Base-by-base conservation (phyloP, 371 early-diverging fungal species). In the Phascolomyces articulosus region DNA sequence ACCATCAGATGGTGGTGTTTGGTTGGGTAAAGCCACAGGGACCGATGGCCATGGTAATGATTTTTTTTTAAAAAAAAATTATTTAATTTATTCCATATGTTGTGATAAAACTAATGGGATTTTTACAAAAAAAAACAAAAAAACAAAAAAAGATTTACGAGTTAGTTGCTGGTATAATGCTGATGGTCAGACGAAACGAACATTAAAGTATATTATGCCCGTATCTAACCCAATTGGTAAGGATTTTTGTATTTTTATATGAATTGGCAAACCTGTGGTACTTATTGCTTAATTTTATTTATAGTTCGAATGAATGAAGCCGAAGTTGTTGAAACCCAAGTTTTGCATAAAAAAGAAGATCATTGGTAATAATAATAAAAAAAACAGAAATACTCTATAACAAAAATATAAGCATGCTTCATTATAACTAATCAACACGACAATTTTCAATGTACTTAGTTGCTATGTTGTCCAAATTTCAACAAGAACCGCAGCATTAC, bases 321-420 rank as follows among this genome's bases (percentile, higher is more conserved):
- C 15, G 87, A 87, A 51, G 86, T 84, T 24, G 77, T 81, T 6
- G 87, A 87, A 38, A 83, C 79, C 1, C 86, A 86, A 59, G 63
- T 70, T 8, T 66, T 85, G 24, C 71, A 82, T 24, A 80, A 78
- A 47, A 78, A 85, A 58, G 83, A 86, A n/a, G 85, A 85, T 4
- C 73, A 86, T 31, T n/a, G 85, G 76, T 83, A 69, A 66, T 44
- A 0, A 73, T 60, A 4, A 27, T 49, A n/a, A n/a, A 69, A 56
- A 9, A 34, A 31, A 31, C 10, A 31, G 10, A 31, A 34, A 9
- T 34, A 34, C 9, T 34, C 11, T 13, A 8, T 16, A 13, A 13
- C 7, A 44, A 6, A 34, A 34, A 1, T 11, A 34, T 34, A 34
- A n/a, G n/a, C n/a, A n/a, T 34, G 6, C 18, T 20, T 51, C 2